phyloP scores from a whole-genome alignment of 768 basidiomycete species.

The Lenzites betulinus region DNA sequence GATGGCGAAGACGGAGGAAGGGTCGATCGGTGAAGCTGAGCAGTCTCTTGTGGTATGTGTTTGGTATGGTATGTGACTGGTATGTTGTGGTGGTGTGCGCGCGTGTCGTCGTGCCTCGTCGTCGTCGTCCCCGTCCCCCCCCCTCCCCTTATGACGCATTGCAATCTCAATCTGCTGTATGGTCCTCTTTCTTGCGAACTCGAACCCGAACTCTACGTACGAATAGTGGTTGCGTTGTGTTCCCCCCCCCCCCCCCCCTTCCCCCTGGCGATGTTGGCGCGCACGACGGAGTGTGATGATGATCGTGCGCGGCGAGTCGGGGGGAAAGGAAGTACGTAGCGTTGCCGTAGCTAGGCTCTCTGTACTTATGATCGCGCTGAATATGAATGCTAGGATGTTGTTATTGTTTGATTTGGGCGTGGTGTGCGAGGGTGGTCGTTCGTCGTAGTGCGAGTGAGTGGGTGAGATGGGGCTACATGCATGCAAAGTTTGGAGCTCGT shows the following conservation, averaged over 20 bases:
- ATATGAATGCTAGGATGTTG: conserved; percentile 7
- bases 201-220: too few relatives aligned
- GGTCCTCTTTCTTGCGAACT: not conserved
- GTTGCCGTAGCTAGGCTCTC: not conserved
- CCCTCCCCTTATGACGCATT: not conserved
- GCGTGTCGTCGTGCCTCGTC: not conserved
- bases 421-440: too few relatives aligned
- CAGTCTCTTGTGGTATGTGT: not conserved
- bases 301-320: too few relatives aligned
- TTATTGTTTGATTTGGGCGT: too few relatives aligned
- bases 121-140: not conserved
- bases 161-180: not conserved
- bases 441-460: too few relatives aligned
- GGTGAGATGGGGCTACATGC: too few relatives aligned
- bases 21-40: not conserved
- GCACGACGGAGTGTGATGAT: too few relatives aligned
- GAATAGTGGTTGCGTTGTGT: too few relatives aligned
- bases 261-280: too few relatives aligned
- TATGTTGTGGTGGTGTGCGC: not conserved
- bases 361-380: not conserved
- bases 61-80: not conserved
- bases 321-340: not conserved
- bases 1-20: not conserved
- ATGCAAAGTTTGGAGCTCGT: too few relatives aligned
- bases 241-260: too few relatives aligned